These are phyloP conservation scores for Euptelea pleiosperma DNA, from an alignment of 164 flowering plant species.

Conservation along the genomic window DNA sequence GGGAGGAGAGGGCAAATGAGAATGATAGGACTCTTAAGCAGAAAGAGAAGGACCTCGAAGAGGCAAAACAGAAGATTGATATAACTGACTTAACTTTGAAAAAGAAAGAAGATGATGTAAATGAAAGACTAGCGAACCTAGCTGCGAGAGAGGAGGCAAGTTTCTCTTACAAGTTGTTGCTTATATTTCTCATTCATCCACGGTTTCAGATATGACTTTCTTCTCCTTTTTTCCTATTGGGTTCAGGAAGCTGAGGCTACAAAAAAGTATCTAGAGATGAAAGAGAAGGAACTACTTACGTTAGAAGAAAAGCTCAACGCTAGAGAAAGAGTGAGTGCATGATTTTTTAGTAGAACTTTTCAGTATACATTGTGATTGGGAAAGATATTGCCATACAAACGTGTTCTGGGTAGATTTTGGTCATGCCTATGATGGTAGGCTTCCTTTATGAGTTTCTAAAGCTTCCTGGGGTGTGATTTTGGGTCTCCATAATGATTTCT, in stretches of 20 bases:
- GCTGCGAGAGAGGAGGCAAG: constrained; percentile 54
- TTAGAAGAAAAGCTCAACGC: constrained; percentile 55
- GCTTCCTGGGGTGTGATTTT: background rate
- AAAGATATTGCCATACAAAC: no score
- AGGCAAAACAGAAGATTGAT: constrained; percentile 42
- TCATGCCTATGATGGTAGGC: no score
- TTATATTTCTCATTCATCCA: background rate
- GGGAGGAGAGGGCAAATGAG: constrained; percentile 63
- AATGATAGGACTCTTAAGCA: constrained; percentile 35
- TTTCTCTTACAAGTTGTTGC: constrained; percentile 9
- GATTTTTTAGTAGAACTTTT: no score
- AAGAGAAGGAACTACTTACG: constrained; percentile 45
- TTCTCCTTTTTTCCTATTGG: background rate
- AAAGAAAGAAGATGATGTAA: constrained; percentile 52
- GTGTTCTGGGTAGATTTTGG: no score
- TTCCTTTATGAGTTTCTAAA: background rate
- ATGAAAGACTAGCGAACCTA: constrained; percentile 38
- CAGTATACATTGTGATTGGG: no score
- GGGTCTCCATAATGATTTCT: no score
- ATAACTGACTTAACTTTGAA: constrained; percentile 27
- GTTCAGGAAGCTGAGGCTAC: constrained; percentile 55
- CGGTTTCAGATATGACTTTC: background rate
- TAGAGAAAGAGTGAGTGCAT: constrained; percentile 64
- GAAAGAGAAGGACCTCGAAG: constrained; percentile 55
- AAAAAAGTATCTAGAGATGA: constrained; percentile 38